Base-by-base conservation (phyloP, 306 rosid genomes). In the Astragalus membranaceus region DNA sequence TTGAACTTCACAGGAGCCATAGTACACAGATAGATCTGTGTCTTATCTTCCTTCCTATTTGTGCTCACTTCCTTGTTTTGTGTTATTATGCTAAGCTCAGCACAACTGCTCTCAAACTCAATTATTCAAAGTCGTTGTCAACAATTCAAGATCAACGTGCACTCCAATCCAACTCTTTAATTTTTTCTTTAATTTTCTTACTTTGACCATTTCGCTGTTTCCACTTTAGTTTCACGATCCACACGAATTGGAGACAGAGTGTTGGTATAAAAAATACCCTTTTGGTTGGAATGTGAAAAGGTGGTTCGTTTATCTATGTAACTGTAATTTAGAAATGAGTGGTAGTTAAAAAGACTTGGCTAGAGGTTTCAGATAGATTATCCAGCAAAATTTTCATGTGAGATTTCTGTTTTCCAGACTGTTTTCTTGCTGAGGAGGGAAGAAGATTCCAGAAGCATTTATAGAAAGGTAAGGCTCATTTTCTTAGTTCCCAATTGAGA, bases 261-360 rank as follows among this genome's bases (percentile, higher is more conserved):
- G 33, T 30, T 56, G 47, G 60, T 42, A 63, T 58, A 37, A 52
- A 7, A 67, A 52, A 16, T 46, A 57, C 35, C 48, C 50, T 79
- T 32, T 46, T 79, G 32, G 35, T 11, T 29, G 32, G 73, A 54
- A 53, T 49, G 42, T 10, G 46, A 59, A 73, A 64, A 62, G 15
- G 46, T 69, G 50, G 20, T 49, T 16, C 71, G 9, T 55, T 44
- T 53, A 53, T 60, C 53, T 55, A 64, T 56, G 51, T 71, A 78
- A 84, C 75, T 72, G 69, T 80, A 78, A 60, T 74, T 78, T 67
- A 46, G 71, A 75, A 75, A 66, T 51, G 55, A 60, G 72, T 64
- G 86, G 76, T 72, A 69, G 84, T 78, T 81, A 53, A 49, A 47
- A 51, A 59, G 10, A 55, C 69, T 70, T 75, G 29, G 57, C 11